Conservation (phyloP, 1,139 yeast genomes). For the Taphrina pruni region DNA sequence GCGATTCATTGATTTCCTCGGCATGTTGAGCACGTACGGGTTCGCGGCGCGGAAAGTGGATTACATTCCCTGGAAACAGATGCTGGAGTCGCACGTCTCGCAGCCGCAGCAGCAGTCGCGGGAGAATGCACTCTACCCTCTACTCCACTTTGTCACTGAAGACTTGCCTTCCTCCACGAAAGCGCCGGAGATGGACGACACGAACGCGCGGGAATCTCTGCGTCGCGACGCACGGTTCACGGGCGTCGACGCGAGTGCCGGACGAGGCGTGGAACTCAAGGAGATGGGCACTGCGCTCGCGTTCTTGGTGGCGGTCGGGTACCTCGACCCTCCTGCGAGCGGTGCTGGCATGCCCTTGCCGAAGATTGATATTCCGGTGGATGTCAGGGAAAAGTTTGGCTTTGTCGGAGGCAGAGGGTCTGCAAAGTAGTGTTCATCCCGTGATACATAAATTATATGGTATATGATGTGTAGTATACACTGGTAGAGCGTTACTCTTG, state of each 20-base stretch:
- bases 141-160: constrained; percentile 90
- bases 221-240: constrained; percentile 66
- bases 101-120: constrained; percentile 52
- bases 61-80: constrained; percentile 78
- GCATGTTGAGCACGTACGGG: constrained; percentile 70
- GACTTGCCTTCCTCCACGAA: constrained; percentile 86
- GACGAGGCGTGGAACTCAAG: constrained; percentile 70
- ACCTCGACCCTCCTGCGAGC: constrained; percentile 65
- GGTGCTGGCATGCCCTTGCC: constrained; percentile 62
- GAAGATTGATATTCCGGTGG: constrained; percentile 60
- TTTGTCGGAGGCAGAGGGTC: constrained; percentile 84
- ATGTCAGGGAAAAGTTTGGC: constrained; percentile 65
- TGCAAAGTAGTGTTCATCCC: constrained; percentile 12
- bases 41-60: constrained; percentile 67
- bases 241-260: constrained; percentile 68
- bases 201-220: constrained; percentile 72
- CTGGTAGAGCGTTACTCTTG: too few species aligned
- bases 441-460: too few species aligned
- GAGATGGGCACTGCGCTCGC: constrained; percentile 79
- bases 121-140: constrained; percentile 89
- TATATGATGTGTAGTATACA: too few species aligned
- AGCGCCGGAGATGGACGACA: constrained; percentile 93
- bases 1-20: constrained; percentile 74
- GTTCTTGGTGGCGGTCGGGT: constrained; percentile 78
- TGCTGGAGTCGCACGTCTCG: constrained; percentile 76